Conservation (phyloP, 805 yeast species). For the Saturnispora serradocipensis region DNA sequence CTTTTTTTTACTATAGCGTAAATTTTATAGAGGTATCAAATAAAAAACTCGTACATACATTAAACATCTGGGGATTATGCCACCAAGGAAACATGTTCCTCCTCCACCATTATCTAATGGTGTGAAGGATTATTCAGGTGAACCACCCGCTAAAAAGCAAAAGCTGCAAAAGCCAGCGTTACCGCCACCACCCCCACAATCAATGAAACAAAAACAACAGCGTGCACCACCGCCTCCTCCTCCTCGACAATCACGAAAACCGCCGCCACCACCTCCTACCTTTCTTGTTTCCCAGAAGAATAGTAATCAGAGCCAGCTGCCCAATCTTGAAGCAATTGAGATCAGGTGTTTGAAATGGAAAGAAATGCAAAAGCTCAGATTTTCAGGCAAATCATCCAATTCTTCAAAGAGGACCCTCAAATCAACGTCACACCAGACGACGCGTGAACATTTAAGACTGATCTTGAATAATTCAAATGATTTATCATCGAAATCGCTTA, state of each 20-base stretch:
- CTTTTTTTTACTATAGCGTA: background rate
- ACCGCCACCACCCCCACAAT: constrained; percentile 14
- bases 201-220: background rate
- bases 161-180: background rate
- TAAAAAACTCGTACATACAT: background rate
- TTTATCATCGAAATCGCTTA: constrained; percentile 65
- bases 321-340: background rate
- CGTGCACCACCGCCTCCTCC: background rate
- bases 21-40: background rate
- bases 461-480: constrained; percentile 80
- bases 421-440: constrained; percentile 61
- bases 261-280: constrained; percentile 12
- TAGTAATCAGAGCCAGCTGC: background rate
- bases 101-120: constrained; percentile 9
- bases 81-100: background rate
- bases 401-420: constrained; percentile 36
- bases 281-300: background rate
- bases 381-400: constrained; percentile 26
- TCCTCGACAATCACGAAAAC: background rate
- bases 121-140: background rate
- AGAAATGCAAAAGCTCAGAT: constrained; percentile 51
- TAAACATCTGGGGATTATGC: background rate
- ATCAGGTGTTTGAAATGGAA: constrained; percentile 41
- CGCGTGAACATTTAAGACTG: constrained; percentile 86
- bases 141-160: background rate